These are phyloP conservation scores for Salix exigua DNA, from an alignment of 345 rosid genomes.

Conservation along the genomic window DNA sequence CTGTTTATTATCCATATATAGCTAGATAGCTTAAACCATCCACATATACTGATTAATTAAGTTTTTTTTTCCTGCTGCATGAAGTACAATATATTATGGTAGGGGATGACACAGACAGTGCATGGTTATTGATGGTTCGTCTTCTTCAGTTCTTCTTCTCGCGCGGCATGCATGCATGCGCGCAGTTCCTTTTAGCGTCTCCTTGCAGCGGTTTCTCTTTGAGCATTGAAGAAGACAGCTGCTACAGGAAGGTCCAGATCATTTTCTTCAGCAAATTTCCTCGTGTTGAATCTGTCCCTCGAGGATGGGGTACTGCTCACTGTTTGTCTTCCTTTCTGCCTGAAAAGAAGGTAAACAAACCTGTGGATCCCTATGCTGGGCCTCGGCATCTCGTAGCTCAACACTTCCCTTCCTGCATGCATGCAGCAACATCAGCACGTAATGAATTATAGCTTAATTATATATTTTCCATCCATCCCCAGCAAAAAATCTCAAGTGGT, in stretches of 20 bases:
- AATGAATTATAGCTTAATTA: no score
- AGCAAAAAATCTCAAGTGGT: no score
- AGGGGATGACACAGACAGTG: neutral
- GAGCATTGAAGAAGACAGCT: conserved; percentile 87
- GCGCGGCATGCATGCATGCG: no score
- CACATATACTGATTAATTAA: neutral
- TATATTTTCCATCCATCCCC: no score
- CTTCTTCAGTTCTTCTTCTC: neutral
- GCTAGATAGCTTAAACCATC: neutral
- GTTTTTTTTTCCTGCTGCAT: neutral
- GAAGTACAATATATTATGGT: neutral
- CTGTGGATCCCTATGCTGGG: conserved; percentile 96
- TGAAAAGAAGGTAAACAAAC: conserved; percentile 76
- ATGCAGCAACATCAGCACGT: no score
- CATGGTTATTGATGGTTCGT: neutral
- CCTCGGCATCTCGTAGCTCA: conserved; percentile 84
- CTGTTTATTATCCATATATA: neutral
- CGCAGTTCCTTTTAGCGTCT: conserved; percentile 40
- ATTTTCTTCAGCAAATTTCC: conserved; percentile 70
- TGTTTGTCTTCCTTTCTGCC: conserved; percentile 62
- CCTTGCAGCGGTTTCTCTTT: conserved; percentile 94
- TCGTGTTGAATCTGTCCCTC: conserved; percentile 64
- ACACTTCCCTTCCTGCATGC: conserved; percentile 64
- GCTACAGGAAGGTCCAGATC: conserved; percentile 80
- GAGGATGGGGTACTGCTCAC: conserved; percentile 44